phyloP scores from a whole-genome alignment of 1,284 basidiomycete species.

The Puccinia triticina region DNA sequence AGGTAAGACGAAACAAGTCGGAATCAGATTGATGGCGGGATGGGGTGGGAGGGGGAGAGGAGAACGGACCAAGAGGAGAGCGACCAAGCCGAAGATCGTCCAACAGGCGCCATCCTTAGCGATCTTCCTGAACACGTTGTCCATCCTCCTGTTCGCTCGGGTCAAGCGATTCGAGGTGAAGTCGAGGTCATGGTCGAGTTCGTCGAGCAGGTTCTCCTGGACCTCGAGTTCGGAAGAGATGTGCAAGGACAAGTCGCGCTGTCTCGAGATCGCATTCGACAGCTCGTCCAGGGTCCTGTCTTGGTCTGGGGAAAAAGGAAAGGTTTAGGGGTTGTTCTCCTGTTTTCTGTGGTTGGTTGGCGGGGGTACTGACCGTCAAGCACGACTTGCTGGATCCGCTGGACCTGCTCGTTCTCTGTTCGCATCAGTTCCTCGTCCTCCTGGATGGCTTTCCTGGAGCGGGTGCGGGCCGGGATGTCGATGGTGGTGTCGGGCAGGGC shows the following conservation, averaged over 20 bases:
- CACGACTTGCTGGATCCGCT: constrained; percentile 46
- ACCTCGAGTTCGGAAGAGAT: constrained; percentile 49
- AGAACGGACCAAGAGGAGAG: constrained; percentile 32
- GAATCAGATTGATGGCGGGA: not conserved
- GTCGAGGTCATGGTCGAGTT: constrained; percentile 46
- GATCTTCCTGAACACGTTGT: constrained; percentile 40
- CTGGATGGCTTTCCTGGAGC: constrained; percentile 33
- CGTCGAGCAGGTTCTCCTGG: constrained; percentile 43
- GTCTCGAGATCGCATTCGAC: constrained; percentile 49
- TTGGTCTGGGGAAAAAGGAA: constrained; percentile 30
- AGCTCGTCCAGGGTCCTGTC: constrained; percentile 45
- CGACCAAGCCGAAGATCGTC: constrained; percentile 49
- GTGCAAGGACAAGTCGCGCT: constrained; percentile 45
- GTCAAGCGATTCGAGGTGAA: constrained; percentile 45
- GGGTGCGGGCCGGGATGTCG: constrained; percentile 14
- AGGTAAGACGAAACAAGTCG: not conserved
- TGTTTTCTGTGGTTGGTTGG: not conserved
- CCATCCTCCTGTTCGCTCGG: constrained; percentile 35
- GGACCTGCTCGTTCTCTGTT: constrained; percentile 44
- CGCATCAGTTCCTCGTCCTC: constrained; percentile 48
- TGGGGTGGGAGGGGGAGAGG: not conserved
- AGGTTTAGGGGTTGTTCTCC: not conserved
- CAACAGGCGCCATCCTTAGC: constrained; percentile 51
- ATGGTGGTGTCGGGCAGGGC: not conserved
- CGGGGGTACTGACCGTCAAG: constrained; percentile 29